Evolutionary conservation across 441 rosid genomes (phyloP).

Genomic region (Corymbia citriodora): DNA sequence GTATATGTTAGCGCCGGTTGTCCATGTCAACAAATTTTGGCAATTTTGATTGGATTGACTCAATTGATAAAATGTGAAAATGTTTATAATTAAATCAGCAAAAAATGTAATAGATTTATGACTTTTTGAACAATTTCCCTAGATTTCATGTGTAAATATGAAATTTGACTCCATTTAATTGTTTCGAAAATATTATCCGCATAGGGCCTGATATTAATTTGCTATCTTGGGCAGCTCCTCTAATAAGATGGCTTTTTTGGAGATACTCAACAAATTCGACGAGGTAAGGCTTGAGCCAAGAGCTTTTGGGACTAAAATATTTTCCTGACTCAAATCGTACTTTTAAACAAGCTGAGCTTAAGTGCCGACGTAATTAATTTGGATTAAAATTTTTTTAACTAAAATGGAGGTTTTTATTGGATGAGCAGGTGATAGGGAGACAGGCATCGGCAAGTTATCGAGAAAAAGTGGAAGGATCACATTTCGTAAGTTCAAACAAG

Average conservation of each 20-base stretch:
- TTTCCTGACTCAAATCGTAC: too few relatives aligned
- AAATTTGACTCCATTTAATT: constrained; percentile 40
- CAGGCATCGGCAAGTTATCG: constrained; percentile 76
- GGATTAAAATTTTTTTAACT: too few relatives aligned
- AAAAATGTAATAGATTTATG: too few relatives aligned
- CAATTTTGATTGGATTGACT: too few relatives aligned
- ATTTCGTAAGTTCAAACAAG: constrained; percentile 90
- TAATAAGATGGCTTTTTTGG: constrained; percentile 84
- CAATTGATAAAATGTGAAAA: too few relatives aligned
- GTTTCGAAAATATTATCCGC: too few relatives aligned
- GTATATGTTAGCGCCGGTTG: too few relatives aligned
- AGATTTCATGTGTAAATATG: not conserved
- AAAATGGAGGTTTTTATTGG: not conserved
- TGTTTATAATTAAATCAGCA: too few relatives aligned
- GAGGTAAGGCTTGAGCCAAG: constrained; percentile 44
- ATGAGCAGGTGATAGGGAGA: constrained; percentile 57
- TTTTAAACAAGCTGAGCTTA: too few relatives aligned
- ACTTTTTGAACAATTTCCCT: too few relatives aligned
- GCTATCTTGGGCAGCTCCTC: constrained; percentile 52
- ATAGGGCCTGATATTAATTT: not conserved
- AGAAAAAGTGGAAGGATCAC: constrained; percentile 73
- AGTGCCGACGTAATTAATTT: too few relatives aligned
- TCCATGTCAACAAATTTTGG: fast-evolving
- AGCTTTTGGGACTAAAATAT: not conserved
- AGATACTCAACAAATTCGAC: constrained; percentile 92